Percentiles rank a stretch among this genome's conserved stretches.
These are phyloP conservation scores for Botryosphaeria dothidea DNA, from an alignment of 2,329 filamentous ascomycete genomes.

Conservation along the genomic window DNA sequence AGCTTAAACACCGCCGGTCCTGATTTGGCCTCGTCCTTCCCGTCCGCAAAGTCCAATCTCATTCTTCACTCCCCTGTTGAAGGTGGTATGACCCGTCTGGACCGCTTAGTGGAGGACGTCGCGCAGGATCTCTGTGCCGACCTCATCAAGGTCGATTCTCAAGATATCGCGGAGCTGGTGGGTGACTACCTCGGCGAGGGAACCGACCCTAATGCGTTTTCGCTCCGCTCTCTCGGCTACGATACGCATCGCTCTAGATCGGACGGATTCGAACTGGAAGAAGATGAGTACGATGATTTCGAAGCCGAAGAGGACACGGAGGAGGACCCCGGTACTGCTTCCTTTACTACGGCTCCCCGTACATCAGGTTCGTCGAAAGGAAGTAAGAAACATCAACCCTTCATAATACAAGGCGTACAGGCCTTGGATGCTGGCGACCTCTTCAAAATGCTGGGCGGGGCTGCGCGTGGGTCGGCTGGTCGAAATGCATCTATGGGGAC, in stretches of 20 bases:
- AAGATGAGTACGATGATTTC: constrained; percentile 49
- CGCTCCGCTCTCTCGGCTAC: constrained; percentile 50
- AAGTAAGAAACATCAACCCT: constrained; percentile 21
- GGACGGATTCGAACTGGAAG: constrained; percentile 37
- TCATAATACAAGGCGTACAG: background rate
- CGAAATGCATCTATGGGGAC: background rate
- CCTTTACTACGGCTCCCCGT: background rate
- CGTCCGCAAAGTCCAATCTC: constrained; percentile 56
- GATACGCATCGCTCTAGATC: constrained; percentile 45
- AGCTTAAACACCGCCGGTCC: constrained; percentile 42
- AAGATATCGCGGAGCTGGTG: constrained; percentile 68
- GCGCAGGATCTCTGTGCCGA: constrained; percentile 65
- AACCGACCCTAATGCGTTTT: constrained; percentile 48
- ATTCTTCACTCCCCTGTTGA: constrained; percentile 61
- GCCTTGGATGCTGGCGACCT: background rate
- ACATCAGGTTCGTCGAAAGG: constrained; percentile 18
- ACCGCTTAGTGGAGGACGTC: constrained; percentile 63
- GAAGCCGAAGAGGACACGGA: constrained; percentile 47
- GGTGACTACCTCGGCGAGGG: constrained; percentile 70
- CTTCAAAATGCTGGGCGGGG: background rate
- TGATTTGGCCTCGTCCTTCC: constrained; percentile 45
- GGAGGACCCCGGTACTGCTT: constrained; percentile 27
- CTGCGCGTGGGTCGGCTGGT: background rate
- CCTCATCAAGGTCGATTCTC: constrained; percentile 66
- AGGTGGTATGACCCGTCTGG: constrained; percentile 56